Evolutionary conservation across 192 early-diverging fungal species (phyloP).

Genomic region (Chytriomyces hyalinus): DNA sequence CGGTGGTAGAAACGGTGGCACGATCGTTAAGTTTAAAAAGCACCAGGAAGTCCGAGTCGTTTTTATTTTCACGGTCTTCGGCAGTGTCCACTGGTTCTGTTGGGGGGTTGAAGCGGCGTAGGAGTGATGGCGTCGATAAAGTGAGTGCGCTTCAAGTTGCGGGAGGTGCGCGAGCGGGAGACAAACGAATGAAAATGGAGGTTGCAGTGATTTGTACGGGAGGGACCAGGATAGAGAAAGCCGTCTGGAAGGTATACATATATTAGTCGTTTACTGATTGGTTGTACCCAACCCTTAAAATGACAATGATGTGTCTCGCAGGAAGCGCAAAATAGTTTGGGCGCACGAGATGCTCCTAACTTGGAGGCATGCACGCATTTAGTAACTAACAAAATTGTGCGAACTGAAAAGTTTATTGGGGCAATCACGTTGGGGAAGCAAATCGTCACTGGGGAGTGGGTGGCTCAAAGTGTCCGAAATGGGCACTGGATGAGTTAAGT

Average conservation of each 20-base stretch:
- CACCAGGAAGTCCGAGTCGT: no score
- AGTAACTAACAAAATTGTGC: constrained; percentile 54
- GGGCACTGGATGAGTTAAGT: constrained; percentile 17
- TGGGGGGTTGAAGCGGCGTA: background rate
- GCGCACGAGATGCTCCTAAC: constrained; percentile 55
- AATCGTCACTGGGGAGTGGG: constrained; percentile 40
- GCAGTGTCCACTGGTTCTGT: background rate
- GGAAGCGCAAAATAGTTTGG: constrained; percentile 52
- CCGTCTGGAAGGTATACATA: background rate
- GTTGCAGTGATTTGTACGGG: background rate
- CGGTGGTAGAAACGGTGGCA: background rate
- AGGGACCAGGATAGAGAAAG: background rate
- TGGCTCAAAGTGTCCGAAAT: constrained; percentile 24
- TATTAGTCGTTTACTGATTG: background rate
- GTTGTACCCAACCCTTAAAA: background rate
- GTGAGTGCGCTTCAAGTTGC: background rate
- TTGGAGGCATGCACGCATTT: constrained; percentile 64
- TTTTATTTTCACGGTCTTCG: background rate
- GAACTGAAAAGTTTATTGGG: constrained; percentile 63
- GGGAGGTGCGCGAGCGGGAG: background rate
- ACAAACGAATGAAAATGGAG: background rate
- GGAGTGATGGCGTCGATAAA: background rate
- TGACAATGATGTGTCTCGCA: constrained; percentile 6
- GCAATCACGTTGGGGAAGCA: constrained; percentile 30
- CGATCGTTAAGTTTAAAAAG: background rate